A percentile compares a stretch with the other conserved stretches of the same genome.
These are phyloP conservation scores for Gliomastix tumulicola DNA, from an alignment of 2,329 filamentous ascomycete species.

Conservation along the genomic window DNA sequence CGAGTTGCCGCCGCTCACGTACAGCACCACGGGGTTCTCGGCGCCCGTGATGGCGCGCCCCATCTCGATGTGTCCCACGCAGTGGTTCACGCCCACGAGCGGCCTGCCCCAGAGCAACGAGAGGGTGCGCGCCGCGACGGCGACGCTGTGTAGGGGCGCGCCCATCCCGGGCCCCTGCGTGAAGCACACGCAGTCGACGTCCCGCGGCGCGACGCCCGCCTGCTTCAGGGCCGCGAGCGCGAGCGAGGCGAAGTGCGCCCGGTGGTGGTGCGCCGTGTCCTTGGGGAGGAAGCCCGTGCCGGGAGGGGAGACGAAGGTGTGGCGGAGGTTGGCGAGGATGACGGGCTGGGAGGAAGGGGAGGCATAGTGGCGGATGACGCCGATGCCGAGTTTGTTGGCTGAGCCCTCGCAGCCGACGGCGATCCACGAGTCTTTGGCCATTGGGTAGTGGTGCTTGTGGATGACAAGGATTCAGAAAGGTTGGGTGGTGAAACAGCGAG, in stretches of 20 bases:
- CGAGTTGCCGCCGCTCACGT: constrained; percentile 93
- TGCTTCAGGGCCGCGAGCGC: constrained; percentile 71
- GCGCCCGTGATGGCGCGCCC: constrained; percentile 87
- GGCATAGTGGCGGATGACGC: constrained; percentile 74
- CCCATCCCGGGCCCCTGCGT: constrained; percentile 97
- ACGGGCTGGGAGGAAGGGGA: constrained; percentile 42
- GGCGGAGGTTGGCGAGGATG: constrained; percentile 87
- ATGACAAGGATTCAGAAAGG: no score
- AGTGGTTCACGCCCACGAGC: constrained; percentile 96
- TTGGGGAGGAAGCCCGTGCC: constrained; percentile 94
- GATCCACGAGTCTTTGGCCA: constrained; percentile 36
- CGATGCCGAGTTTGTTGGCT: constrained; percentile 95
- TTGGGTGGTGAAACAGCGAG: no score
- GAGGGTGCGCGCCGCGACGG: constrained; percentile 76
- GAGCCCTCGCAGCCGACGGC: constrained; percentile 73
- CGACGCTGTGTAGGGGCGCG: constrained; percentile 80
- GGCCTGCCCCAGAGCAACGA: constrained; percentile 78
- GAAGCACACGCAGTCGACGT: constrained; percentile 91
- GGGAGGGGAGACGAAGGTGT: constrained; percentile 88
- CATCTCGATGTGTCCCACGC: constrained; percentile 99
- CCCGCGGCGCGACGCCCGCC: constrained; percentile 51
- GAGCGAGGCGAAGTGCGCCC: constrained; percentile 74
- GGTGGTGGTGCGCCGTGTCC: constrained; percentile 90
- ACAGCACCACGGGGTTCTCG: constrained; percentile 86
- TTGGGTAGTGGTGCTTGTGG: no score